phyloP scores from a whole-genome alignment of 208 protist species.

The Leishmania braziliensis region DNA sequence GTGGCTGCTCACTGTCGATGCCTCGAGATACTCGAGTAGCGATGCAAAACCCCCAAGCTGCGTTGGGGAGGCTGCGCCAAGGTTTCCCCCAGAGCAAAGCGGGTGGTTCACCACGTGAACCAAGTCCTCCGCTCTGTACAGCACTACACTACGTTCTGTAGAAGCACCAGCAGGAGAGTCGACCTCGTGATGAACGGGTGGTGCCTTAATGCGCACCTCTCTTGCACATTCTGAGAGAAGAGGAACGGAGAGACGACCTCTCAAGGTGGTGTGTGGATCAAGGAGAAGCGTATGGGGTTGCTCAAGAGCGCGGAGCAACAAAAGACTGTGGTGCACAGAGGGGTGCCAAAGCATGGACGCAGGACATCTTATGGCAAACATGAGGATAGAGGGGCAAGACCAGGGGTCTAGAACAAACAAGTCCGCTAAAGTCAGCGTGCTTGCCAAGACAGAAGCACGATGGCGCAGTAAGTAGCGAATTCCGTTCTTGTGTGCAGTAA shows the following conservation, averaged over 20 bases:
- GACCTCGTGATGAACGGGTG: background rate
- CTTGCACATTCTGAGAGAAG: conserved; percentile 32
- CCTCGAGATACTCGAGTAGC: conserved; percentile 57
- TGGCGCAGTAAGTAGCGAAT: background rate
- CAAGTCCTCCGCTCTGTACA: conserved; percentile 59
- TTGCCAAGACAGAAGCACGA: background rate
- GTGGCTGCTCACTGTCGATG: conserved; percentile 43
- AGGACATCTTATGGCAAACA: conserved; percentile 70
- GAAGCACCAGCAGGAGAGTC: background rate
- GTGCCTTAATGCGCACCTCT: conserved; percentile 30
- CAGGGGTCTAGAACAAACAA: background rate
- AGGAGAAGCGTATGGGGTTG: conserved; percentile 71
- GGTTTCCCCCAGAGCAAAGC: background rate
- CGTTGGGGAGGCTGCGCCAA: background rate
- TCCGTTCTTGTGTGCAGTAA: background rate
- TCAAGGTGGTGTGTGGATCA: conserved; percentile 10
- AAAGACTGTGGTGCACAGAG: conserved; percentile 69
- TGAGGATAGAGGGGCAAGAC: conserved; percentile 2
- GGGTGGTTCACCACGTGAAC: conserved; percentile 23
- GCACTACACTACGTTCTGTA: conserved; percentile 6
- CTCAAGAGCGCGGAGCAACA: conserved; percentile 66
- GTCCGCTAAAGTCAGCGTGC: background rate
- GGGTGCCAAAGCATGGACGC: conserved; percentile 68
- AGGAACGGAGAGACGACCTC: conserved; percentile 20
- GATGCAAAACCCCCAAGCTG: conserved; percentile 1